Evolutionary conservation across 768 basidiomycete species (phyloP).

Genomic region (Pluteus cervinus): DNA sequence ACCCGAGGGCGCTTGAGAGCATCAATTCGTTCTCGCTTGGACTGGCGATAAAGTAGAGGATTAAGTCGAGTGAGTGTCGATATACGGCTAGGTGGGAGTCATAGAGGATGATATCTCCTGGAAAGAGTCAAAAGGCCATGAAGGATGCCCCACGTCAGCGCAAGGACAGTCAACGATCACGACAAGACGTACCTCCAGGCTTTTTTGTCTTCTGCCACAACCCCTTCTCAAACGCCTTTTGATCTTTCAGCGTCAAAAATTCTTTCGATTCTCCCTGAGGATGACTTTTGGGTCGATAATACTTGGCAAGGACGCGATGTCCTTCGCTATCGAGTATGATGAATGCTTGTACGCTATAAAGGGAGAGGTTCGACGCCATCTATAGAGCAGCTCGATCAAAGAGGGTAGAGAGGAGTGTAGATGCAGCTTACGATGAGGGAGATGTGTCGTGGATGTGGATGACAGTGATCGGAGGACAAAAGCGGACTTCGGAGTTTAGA

Average conservation of each 20-base stretch:
- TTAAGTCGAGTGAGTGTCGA: constrained; percentile 91
- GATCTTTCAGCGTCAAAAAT: constrained; percentile 77
- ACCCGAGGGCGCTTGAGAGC: constrained; percentile 79
- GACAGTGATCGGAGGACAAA: too few relatives aligned
- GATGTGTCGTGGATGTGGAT: too few relatives aligned
- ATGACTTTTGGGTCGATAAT: constrained; percentile 75
- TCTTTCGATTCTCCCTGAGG: constrained; percentile 58
- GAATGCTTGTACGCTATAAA: constrained; percentile 85
- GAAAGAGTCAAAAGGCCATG: neutral
- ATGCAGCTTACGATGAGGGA: too few relatives aligned
- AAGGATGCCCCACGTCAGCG: neutral
- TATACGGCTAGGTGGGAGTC: constrained; percentile 89
- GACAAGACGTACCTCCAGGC: constrained; percentile 61
- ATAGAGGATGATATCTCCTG: constrained; percentile 92
- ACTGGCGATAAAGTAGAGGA: constrained; percentile 88
- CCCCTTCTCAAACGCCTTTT: constrained; percentile 92
- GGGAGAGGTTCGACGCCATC: constrained; percentile 66
- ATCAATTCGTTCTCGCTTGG: constrained; percentile 93
- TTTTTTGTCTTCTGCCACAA: constrained; percentile 96
- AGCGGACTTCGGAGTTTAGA: too few relatives aligned
- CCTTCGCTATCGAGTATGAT: constrained; percentile 94
- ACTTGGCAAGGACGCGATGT: constrained; percentile 91
- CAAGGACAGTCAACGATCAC: neutral
- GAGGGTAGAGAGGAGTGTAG: too few relatives aligned
- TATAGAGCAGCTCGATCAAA: too few relatives aligned